Base-by-base conservation (phyloP, 768 basidiomycete genomes). In the Boletus tylopilopsis region DNA sequence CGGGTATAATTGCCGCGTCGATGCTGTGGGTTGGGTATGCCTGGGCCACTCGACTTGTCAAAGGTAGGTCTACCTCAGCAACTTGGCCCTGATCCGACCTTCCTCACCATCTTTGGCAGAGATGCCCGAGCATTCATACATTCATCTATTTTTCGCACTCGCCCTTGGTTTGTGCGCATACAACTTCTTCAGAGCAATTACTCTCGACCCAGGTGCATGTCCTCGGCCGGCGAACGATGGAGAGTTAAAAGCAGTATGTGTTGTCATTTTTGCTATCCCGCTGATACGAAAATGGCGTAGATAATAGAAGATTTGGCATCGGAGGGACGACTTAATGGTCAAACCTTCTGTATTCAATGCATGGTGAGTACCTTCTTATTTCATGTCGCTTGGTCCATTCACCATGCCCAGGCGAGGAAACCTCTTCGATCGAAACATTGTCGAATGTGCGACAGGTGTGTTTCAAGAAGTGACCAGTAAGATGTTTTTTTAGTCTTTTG, bases 371-470 rank as follows among this genome's bases (percentile, higher is more conserved):
- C 18, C 15, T 7, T 44, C 47, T 30, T 29, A 18, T 18, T 18
- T 22, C 13, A 24, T 39, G n/a, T 34, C 21, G 4, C 37, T n/a
- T 25, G 15, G 35, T 42, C 3, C 40, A 42, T 30, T 36, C 40
- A 9, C 30, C 12, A 32, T 45, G 2, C 40, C 15, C 33, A 89
- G 85, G 87, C 89, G 9, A 82, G 87, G 35, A 94, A 95, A 61
- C 90, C 96, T 12, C 71, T 99, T 21, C 80, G 96, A 6, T 94
- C 92, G 25, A 98, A 95, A 67, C 96, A 99, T 63, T 97, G 94
- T 71, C 83, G 94, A 11, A 76, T 87, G 21, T 97, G 94, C 61
- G 87, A 94, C 60, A 82, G 84, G 43, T 99, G 96, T 60, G 78
- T 92, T 18, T 88, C 90, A 12, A 77, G 94, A 40, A 90, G 85